phyloP scores from a whole-genome alignment of 495 filamentous ascomycete species.

The Penicillium robsamsonii region DNA sequence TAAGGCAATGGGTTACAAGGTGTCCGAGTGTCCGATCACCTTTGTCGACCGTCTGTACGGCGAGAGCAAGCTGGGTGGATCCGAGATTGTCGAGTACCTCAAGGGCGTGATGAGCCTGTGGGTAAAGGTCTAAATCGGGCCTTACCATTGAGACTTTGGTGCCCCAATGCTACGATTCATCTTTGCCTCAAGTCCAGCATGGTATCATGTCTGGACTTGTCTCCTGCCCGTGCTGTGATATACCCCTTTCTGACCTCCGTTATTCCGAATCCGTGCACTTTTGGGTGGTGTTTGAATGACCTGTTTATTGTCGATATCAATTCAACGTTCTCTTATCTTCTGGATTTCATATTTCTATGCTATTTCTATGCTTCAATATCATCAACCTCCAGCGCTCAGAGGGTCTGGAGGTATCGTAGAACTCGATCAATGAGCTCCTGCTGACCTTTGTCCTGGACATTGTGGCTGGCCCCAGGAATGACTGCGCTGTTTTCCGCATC shows the following conservation, averaged over 20 bases:
- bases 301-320: constrained; percentile 25
- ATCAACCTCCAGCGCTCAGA: constrained; percentile 27
- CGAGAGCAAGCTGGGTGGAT: constrained; percentile 89
- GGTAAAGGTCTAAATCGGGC: constrained; percentile 68
- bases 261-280: constrained; percentile 18
- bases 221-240: constrained; percentile 24
- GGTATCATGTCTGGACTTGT: constrained; percentile 14
- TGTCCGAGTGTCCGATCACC: constrained; percentile 90
- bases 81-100: constrained; percentile 97
- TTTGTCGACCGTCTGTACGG: constrained; percentile 96
- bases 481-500: constrained; percentile 57
- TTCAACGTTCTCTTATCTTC: constrained; percentile 20
- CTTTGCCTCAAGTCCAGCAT: constrained; percentile 12
- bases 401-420: constrained; percentile 50
- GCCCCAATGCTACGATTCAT: constrained; percentile 3
- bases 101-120: constrained; percentile 90
- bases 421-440: constrained; percentile 55
- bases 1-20: constrained; percentile 85
- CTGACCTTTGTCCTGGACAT: constrained; percentile 50
- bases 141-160: constrained; percentile 9
- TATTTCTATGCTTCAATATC: neutral
- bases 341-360: constrained; percentile 1
- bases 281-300: constrained; percentile 28
- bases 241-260: constrained; percentile 26
- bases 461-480: constrained; percentile 61